phyloP scores from a whole-genome alignment of 805 yeast species.

The Wickerhamiella alocasiicola region DNA sequence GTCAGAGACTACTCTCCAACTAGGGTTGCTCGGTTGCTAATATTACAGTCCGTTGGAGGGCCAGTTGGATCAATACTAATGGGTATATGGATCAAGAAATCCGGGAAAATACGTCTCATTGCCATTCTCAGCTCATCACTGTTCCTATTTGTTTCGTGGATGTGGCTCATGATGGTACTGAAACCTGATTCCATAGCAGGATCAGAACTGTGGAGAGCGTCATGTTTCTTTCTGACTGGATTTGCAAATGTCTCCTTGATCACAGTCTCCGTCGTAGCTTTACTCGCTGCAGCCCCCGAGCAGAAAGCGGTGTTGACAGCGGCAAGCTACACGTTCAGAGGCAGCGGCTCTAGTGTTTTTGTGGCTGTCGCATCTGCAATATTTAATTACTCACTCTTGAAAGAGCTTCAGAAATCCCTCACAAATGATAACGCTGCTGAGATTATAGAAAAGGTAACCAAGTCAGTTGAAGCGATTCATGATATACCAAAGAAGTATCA shows the following conservation, averaged over 20 bases:
- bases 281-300: conserved; percentile 50
- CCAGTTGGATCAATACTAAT: conserved; percentile 54
- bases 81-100: conserved; percentile 52
- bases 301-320: conserved; percentile 84
- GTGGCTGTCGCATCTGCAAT: conserved; percentile 58
- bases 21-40: conserved; percentile 53
- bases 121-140: conserved; percentile 34
- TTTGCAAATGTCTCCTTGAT: conserved; percentile 53
- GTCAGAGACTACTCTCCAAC: conserved; percentile 52
- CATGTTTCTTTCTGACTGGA: conserved; percentile 38
- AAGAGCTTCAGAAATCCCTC: conserved; percentile 23
- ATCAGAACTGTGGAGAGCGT: conserved; percentile 40
- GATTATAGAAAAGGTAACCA: conserved; percentile 33
- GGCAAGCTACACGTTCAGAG: conserved; percentile 76
- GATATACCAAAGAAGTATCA: conserved; percentile 36
- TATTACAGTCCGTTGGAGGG: conserved; percentile 50
- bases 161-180: conserved; percentile 25
- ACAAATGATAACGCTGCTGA: conserved; percentile 35
- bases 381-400: conserved; percentile 39
- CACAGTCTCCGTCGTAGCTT: conserved; percentile 59
- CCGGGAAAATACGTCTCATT: conserved; percentile 50
- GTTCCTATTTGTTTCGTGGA: conserved; percentile 36
- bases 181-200: conserved; percentile 40
- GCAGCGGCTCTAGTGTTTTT: conserved; percentile 75
- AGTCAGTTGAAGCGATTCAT: conserved; percentile 39